These are phyloP conservation scores for Paecilomyces niveus DNA, from an alignment of 2,329 filamentous ascomycete species.

Conservation along the genomic window DNA sequence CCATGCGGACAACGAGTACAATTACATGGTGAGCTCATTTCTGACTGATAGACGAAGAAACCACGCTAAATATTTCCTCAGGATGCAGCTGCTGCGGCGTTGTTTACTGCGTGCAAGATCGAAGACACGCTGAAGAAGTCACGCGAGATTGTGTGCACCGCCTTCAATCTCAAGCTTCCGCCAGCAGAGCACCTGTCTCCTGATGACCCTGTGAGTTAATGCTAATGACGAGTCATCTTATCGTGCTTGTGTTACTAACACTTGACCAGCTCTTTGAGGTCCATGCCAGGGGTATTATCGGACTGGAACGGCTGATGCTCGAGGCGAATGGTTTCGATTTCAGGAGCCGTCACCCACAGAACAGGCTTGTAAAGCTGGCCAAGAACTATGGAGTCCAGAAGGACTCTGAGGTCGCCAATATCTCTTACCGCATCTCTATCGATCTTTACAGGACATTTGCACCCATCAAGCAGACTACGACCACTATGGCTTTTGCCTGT, in stretches of 20 bases:
- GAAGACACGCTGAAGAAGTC: slow-evolving; percentile 98
- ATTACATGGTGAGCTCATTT: slow-evolving; percentile 48
- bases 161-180: slow-evolving; percentile 73
- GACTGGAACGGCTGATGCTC: slow-evolving; percentile 84
- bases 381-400: slow-evolving; percentile 51
- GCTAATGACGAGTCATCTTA: not conserved
- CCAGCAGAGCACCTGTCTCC: slow-evolving; percentile 62
- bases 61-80: slow-evolving; percentile 27
- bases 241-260: not conserved
- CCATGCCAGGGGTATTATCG: slow-evolving; percentile 73
- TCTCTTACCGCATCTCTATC: slow-evolving; percentile 74
- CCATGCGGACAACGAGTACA: slow-evolving; percentile 79
- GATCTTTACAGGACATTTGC: slow-evolving; percentile 92
- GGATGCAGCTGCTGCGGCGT: slow-evolving; percentile 78
- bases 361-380: slow-evolving; percentile 72
- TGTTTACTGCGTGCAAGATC: slow-evolving; percentile 93
- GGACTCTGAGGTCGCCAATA: slow-evolving; percentile 50
- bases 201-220: slow-evolving; percentile 65
- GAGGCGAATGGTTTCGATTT: slow-evolving; percentile 94
- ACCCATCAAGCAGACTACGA: slow-evolving; percentile 79
- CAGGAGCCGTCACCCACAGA: slow-evolving; percentile 78
- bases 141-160: slow-evolving; percentile 81
- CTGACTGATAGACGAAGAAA: not conserved
- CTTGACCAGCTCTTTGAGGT: slow-evolving; percentile 65
- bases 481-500: slow-evolving; percentile 76